phyloP scores from a whole-genome alignment of 805 yeast genomes.

The Candida piceae region DNA sequence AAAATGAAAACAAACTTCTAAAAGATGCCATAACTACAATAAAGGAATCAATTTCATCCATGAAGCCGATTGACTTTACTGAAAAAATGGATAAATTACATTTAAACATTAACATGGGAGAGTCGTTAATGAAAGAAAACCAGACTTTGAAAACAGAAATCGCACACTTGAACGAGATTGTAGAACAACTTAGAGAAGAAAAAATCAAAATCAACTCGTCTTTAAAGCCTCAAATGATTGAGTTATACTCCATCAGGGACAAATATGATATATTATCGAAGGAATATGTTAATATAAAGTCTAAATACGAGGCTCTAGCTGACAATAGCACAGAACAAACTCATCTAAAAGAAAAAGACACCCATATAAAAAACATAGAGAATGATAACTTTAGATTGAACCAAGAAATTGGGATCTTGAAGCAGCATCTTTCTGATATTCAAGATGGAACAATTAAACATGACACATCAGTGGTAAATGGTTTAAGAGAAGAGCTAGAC shows the following conservation, averaged over 20 bases:
- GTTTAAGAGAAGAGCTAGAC: not conserved
- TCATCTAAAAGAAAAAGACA: not conserved
- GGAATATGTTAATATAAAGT: not conserved
- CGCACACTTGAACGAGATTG: not conserved
- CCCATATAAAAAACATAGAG: not conserved
- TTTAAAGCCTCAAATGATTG: not conserved
- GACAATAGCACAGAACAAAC: no score
- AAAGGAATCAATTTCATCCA: not conserved
- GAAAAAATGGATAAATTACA: not conserved
- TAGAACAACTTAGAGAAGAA: not conserved
- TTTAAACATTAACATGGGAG: not conserved
- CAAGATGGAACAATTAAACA: no score
- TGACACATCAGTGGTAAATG: no score
- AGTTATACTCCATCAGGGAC: not conserved
- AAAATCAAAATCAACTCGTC: not conserved
- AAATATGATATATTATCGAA: not conserved
- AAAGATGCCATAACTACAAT: not conserved
- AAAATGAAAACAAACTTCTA: not conserved
- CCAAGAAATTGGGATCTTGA: not conserved
- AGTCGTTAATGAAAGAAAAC: slow-evolving; percentile 2
- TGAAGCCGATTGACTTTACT: not conserved
- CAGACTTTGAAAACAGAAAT: slow-evolving; percentile 1
- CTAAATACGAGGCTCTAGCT: not conserved
- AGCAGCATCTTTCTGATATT: no score
- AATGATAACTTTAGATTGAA: not conserved